Conservation (phyloP, 1,284 basidiomycete genomes). For the Psilocybe mexicana region DNA sequence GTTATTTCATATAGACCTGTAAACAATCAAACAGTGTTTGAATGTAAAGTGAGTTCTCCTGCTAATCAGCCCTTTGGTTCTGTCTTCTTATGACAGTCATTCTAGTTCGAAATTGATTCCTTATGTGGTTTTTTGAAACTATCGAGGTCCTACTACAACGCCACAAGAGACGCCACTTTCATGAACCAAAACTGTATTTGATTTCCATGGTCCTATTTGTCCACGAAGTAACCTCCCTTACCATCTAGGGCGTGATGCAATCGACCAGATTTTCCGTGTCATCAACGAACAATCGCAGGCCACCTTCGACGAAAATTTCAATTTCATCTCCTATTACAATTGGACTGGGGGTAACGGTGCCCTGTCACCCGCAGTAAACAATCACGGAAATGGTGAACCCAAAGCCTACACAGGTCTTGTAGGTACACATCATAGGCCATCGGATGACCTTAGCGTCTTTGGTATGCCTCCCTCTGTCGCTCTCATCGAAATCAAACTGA, state of each 20-base stretch:
- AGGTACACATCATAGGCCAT: slow-evolving; percentile 75
- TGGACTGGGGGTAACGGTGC: slow-evolving; percentile 73
- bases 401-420: slow-evolving; percentile 66
- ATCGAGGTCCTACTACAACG: slow-evolving; percentile 69
- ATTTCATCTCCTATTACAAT: slow-evolving; percentile 75
- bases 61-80: not conserved
- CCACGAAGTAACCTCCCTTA: not conserved
- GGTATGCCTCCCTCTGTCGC: slow-evolving; percentile 38
- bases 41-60: slow-evolving; percentile 62
- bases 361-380: slow-evolving; percentile 62
- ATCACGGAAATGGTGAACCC: slow-evolving; percentile 68
- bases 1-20: slow-evolving; percentile 48
- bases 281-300: slow-evolving; percentile 75
- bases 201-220: not conserved
- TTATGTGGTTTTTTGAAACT: slow-evolving; percentile 76
- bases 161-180: slow-evolving; percentile 68
- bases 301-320: slow-evolving; percentile 68
- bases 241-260: slow-evolving; percentile 61
- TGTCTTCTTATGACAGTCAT: not conserved
- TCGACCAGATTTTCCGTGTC: slow-evolving; percentile 72
- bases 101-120: slow-evolving; percentile 74
- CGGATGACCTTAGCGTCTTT: slow-evolving; percentile 70
- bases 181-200: slow-evolving; percentile 66
- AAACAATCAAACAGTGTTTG: slow-evolving; percentile 68
- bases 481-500: not conserved